These are phyloP conservation scores for Eucalyptus victrix DNA, from an alignment of 345 rosid genomes.

Conservation along the genomic window DNA sequence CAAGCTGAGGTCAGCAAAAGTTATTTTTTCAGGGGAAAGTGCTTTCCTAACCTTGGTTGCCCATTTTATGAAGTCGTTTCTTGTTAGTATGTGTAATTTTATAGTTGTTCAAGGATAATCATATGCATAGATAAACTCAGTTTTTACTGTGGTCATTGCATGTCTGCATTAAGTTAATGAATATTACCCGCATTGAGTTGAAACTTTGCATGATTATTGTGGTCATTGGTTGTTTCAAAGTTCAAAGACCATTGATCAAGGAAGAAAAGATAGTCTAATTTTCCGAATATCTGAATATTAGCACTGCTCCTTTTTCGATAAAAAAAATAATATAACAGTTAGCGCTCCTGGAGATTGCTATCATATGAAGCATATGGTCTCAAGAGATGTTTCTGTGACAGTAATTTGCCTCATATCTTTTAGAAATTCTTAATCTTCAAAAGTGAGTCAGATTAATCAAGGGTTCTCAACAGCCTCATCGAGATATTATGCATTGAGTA, in stretches of 20 bases:
- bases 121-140: neutral
- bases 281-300: neutral
- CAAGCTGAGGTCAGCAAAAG: slow-evolving; percentile 59
- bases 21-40: neutral
- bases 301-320: neutral
- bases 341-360: neutral
- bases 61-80: neutral
- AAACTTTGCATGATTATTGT: neutral
- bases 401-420: neutral
- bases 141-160: neutral
- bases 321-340: neutral
- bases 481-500: neutral
- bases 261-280: neutral
- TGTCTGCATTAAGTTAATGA: neutral
- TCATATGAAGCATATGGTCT: neutral
- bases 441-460: neutral
- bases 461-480: neutral
- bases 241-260: neutral
- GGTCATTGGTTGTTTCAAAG: neutral
- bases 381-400: neutral
- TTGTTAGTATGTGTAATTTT: neutral
- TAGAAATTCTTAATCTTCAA: neutral
- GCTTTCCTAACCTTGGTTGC: neutral
- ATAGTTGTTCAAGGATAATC: neutral
- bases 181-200: neutral